Base-by-base conservation (phyloP, 352 stramenopile genomes). In the Elongisporangium prolatum region DNA sequence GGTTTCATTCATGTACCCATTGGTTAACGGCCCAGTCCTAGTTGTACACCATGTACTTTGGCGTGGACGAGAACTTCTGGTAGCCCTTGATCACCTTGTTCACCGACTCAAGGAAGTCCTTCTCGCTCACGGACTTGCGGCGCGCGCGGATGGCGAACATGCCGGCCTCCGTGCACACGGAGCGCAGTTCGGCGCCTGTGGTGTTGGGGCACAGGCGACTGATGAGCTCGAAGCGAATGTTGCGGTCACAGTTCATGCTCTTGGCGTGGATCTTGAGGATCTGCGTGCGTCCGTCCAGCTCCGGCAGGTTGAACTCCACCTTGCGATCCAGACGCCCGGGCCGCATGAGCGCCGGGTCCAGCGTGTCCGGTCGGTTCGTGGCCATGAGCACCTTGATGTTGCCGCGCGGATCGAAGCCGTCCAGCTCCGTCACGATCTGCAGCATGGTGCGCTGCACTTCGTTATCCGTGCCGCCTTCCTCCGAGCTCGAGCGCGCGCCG, bases 41-140 rank as follows among this genome's bases (percentile, higher is more conserved):
- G 69, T 98, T 98, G 82, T 98, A 98, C 54, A 98, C 93, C 92
- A 98, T 98, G 86, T 99, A 98, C 84, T 99, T 99, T 25, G 98
- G 97, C 65, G 98, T 99, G 38, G 97, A 98, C 65, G 89, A 98
- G 86, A 99, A 99, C 88, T 99, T 99, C 71, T 99, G 97, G 89
- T 99, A 99, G 61, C 97, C 97, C 86, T 99, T 99, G 72, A 99
- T 99, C 59, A 99, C 97, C 83, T 99, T 99, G 80, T 99, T 98
- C 58, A 99, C 97, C 56, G 96, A 98, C 63, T 99, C 97, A 59
- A 99, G 85, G 78, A 99, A 99, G 75, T 99, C 98, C 71, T 99
- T 99, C 71, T 99, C 97, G 62, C 87, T 98, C 56, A 99, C 97
- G 48, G 77, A 97, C 86, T 99, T 99, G 76, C 97, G 94, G 52